These are phyloP conservation scores for Aureobasidium lini DNA, from an alignment of 2,329 filamentous ascomycete species.

Conservation along the genomic window DNA sequence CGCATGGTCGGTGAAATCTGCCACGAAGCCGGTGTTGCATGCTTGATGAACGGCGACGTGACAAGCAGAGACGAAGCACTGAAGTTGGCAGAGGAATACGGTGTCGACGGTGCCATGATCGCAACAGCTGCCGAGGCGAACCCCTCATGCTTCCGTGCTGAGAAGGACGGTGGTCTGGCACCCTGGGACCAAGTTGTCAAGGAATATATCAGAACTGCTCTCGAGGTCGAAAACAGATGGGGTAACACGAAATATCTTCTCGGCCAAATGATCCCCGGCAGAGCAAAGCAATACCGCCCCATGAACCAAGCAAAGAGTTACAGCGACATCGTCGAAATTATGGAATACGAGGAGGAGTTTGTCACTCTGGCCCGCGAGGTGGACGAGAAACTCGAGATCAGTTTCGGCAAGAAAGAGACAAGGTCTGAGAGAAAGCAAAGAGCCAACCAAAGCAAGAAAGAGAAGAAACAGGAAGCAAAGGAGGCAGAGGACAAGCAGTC, in stretches of 20 bases:
- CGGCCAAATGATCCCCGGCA: slow-evolving; percentile 77
- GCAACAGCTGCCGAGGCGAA: slow-evolving; percentile 89
- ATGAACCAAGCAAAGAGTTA: slow-evolving; percentile 66
- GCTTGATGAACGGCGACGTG: slow-evolving; percentile 94
- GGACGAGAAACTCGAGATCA: slow-evolving; percentile 56
- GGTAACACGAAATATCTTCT: slow-evolving; percentile 92
- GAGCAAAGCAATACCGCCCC: slow-evolving; percentile 53
- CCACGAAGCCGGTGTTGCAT: slow-evolving; percentile 77
- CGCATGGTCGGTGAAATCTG: slow-evolving; percentile 77
- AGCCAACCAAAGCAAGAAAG: slow-evolving; percentile 21
- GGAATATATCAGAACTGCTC: slow-evolving; percentile 62
- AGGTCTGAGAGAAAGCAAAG: slow-evolving; percentile 36
- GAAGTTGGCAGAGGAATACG: slow-evolving; percentile 65
- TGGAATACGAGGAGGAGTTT: slow-evolving; percentile 56
- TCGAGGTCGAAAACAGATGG: slow-evolving; percentile 78
- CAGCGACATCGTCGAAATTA: slow-evolving; percentile 54
- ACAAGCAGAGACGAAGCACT: slow-evolving; percentile 64
- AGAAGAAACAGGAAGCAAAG: slow-evolving; percentile 29
- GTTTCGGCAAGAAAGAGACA: slow-evolving; percentile 38
- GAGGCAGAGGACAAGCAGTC: slow-evolving; percentile 18
- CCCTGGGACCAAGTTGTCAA: slow-evolving; percentile 71
- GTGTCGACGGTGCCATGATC: slow-evolving; percentile 95
- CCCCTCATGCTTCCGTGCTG: slow-evolving; percentile 71
- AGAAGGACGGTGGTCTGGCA: slow-evolving; percentile 60
- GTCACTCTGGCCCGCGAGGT: slow-evolving; percentile 55